phyloP scores from a whole-genome alignment of 768 basidiomycete species.

The Podaxis sp. region DNA sequence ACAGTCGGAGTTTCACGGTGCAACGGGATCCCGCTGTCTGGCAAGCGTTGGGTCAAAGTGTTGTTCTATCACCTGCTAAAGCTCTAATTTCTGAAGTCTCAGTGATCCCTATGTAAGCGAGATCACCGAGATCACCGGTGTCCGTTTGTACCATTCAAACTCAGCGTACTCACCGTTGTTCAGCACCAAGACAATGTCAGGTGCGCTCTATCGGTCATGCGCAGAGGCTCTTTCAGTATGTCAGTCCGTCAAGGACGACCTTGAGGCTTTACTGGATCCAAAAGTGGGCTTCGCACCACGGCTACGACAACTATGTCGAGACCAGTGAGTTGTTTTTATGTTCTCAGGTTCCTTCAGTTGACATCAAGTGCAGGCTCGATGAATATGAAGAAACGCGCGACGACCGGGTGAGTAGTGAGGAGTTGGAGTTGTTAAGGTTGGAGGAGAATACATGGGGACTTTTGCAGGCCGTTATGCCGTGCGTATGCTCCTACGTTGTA shows the following conservation, averaged over 20 bases:
- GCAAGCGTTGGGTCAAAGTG: too few species aligned
- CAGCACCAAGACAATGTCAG: slow-evolving; percentile 34
- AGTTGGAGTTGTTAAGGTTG: slow-evolving; percentile 62
- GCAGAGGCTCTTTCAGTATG: slow-evolving; percentile 64
- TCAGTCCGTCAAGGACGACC: slow-evolving; percentile 55
- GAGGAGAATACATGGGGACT: slow-evolving; percentile 84
- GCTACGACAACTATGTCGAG: slow-evolving; percentile 47
- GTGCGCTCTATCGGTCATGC: slow-evolving; percentile 58
- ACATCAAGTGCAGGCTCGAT: slow-evolving; percentile 38
- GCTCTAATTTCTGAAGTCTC: too few species aligned
- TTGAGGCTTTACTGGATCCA: slow-evolving; percentile 62
- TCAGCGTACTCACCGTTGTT: not conserved
- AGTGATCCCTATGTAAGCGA: too few species aligned
- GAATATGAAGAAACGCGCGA: slow-evolving; percentile 46
- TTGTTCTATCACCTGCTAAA: too few species aligned
- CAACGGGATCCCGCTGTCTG: too few species aligned
- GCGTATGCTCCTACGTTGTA: slow-evolving; percentile 27
- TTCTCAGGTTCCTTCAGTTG: not conserved
- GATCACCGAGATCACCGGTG: too few species aligned
- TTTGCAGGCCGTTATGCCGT: slow-evolving; percentile 76
- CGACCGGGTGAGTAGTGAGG: slow-evolving; percentile 39
- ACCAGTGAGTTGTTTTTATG: slow-evolving; percentile 46
- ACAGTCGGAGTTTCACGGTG: too few species aligned
- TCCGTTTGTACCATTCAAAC: too few species aligned
- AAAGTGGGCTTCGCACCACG: slow-evolving; percentile 70